Evolutionary conservation across 176 grass and related monocot species (phyloP).

Genomic region (Rhynchospora tenuis): DNA sequence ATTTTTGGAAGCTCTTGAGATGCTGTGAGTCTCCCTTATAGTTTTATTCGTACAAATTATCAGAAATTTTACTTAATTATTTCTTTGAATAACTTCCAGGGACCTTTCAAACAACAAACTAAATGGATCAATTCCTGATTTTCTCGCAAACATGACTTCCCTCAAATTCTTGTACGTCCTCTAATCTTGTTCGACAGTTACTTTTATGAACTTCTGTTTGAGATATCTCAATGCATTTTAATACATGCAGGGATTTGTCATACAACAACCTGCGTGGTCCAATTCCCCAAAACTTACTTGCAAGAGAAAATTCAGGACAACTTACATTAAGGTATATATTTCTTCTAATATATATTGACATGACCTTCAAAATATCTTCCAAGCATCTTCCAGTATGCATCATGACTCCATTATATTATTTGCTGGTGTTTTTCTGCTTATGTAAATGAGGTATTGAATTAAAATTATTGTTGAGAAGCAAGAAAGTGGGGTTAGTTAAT

Average conservation of each 20-base stretch:
- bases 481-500: too few species aligned
- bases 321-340: not conserved
- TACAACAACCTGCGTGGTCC: not conserved
- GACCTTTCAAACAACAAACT: slow-evolving; percentile 23
- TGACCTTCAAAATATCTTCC: not conserved
- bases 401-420: not conserved
- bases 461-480: too few species aligned
- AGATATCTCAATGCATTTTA: not conserved
- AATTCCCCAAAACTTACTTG: not conserved
- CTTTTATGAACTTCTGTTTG: not conserved
- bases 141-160: not conserved
- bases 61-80: not conserved
- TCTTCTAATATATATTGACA: not conserved
- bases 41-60: not conserved
- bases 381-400: not conserved
- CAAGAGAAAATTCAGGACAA: not conserved
- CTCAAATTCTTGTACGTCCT: slow-evolving; percentile 1
- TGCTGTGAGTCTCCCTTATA: not conserved
- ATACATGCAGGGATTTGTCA: slow-evolving; percentile 4
- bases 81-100: not conserved
- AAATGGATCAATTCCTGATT: slow-evolving; percentile 17
- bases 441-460: too few species aligned
- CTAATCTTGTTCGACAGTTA: not conserved
- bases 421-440: too few species aligned
- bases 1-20: not conserved